Evolutionary conservation across 495 filamentous ascomycete species (phyloP).

Genomic region (Rusavskia elegans): DNA sequence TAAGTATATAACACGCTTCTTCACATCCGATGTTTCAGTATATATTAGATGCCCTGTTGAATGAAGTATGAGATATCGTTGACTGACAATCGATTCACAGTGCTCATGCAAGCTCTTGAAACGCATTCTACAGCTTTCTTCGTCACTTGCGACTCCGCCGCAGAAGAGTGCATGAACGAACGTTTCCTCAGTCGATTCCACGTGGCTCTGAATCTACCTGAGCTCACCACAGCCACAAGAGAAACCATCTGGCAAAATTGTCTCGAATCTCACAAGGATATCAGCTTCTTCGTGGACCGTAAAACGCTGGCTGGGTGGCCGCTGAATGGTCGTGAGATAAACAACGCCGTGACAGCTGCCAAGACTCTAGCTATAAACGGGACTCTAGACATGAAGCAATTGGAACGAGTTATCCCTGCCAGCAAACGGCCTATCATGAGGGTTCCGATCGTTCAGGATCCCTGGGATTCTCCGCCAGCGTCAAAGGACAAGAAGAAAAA

Average conservation of each 20-base stretch:
- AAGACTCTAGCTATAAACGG: conserved; percentile 21
- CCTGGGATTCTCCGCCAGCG: background rate
- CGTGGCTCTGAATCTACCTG: conserved; percentile 23
- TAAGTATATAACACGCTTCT: too few species aligned
- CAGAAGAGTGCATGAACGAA: conserved; percentile 19
- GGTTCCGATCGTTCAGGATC: background rate
- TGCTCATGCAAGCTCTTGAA: conserved; percentile 21
- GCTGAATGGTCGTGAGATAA: conserved; percentile 49
- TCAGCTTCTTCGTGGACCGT: conserved; percentile 25
- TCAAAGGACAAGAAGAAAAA: background rate
- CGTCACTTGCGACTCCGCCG: conserved; percentile 24
- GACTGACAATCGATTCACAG: background rate
- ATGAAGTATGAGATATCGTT: background rate
- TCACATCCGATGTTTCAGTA: too few species aligned
- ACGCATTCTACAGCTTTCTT: conserved; percentile 24
- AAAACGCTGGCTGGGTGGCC: conserved; percentile 24
- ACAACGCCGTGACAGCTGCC: conserved; percentile 46
- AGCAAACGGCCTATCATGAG: background rate
- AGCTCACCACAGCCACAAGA: conserved; percentile 13
- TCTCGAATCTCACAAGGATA: conserved; percentile 1
- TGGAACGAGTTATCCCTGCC: background rate
- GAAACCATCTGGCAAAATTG: conserved; percentile 10
- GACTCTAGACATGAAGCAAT: background rate
- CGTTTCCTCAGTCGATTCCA: conserved; percentile 30
- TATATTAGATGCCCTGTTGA: too few species aligned